phyloP scores from a whole-genome alignment of 768 basidiomycete genomes.

The Suillus cothurnatus region DNA sequence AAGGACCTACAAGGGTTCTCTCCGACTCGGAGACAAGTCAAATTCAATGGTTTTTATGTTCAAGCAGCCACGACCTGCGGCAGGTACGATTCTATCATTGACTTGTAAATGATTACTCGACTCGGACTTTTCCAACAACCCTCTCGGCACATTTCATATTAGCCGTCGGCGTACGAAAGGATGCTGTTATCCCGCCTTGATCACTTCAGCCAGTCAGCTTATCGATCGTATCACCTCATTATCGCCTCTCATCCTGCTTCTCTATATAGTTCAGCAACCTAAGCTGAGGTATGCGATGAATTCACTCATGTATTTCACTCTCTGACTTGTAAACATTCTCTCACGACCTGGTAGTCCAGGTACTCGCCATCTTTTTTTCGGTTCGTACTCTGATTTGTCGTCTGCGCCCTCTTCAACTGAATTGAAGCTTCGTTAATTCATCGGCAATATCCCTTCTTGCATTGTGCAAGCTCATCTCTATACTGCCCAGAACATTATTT shows the following conservation, averaged over 20 bases:
- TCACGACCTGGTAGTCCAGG: not conserved
- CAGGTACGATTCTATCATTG: not conserved
- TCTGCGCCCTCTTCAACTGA: not conserved
- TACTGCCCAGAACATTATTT: conserved; percentile 9
- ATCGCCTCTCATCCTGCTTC: not conserved
- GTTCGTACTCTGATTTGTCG: conserved; percentile 7
- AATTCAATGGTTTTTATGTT: not conserved
- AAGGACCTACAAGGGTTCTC: not conserved
- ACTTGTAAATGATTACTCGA: not conserved
- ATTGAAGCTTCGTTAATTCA: conserved; percentile 1
- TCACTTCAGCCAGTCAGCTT: not conserved
- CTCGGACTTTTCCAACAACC: not conserved
- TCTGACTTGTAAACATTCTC: not conserved
- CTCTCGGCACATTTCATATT: not conserved
- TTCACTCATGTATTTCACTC: not conserved
- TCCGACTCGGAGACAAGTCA: not conserved
- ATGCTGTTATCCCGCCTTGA: not conserved
- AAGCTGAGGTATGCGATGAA: not conserved
- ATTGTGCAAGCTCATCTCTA: conserved; percentile 5
- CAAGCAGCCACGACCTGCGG: not conserved
- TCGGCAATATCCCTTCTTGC: conserved; percentile 3
- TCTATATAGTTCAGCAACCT: not conserved
- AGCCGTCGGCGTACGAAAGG: not conserved
- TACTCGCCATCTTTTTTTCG: conserved; percentile 1
- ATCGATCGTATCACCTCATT: not conserved